Evolutionary conservation across 2,329 filamentous ascomycete genomes (phyloP).

Genomic region (Macroventuria anomochaeta): DNA sequence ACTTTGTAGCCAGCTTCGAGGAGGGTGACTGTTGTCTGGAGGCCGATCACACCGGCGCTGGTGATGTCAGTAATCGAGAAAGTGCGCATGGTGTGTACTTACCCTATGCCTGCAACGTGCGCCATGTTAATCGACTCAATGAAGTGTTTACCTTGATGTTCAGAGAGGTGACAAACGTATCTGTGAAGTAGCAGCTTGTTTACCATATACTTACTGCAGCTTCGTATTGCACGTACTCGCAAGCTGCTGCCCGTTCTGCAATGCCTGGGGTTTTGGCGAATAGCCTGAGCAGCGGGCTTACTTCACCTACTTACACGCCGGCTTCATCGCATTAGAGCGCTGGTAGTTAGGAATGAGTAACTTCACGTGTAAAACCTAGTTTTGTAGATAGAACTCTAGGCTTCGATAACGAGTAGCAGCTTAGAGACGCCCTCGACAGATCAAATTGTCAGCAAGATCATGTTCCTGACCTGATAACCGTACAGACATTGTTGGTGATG

Average conservation of each 20-base stretch:
- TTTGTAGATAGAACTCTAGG: too few species aligned
- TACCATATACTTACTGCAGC: background rate
- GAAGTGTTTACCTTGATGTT: background rate
- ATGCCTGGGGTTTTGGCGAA: too few species aligned
- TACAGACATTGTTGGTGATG: too few species aligned
- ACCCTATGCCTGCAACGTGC: background rate
- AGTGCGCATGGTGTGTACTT: background rate
- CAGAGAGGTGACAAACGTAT: background rate
- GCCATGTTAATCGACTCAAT: background rate
- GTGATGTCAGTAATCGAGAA: background rate
- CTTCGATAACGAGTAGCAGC: too few species aligned
- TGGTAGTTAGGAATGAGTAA: too few species aligned
- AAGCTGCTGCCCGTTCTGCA: background rate
- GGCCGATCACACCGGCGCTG: constrained; percentile 57
- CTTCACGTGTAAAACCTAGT: too few species aligned
- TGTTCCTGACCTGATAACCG: too few species aligned
- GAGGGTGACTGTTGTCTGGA: constrained; percentile 54
- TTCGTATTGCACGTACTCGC: background rate
- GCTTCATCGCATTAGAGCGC: too few species aligned
- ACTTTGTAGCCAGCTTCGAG: constrained; percentile 51
- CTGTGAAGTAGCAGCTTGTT: background rate
- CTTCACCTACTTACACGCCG: too few species aligned
- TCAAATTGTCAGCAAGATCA: too few species aligned
- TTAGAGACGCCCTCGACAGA: too few species aligned
- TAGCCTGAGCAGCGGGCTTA: too few species aligned